Evolutionary conservation across 1,139 yeast species (phyloP).

Genomic region (Schizosaccharomyces versatilis): DNA sequence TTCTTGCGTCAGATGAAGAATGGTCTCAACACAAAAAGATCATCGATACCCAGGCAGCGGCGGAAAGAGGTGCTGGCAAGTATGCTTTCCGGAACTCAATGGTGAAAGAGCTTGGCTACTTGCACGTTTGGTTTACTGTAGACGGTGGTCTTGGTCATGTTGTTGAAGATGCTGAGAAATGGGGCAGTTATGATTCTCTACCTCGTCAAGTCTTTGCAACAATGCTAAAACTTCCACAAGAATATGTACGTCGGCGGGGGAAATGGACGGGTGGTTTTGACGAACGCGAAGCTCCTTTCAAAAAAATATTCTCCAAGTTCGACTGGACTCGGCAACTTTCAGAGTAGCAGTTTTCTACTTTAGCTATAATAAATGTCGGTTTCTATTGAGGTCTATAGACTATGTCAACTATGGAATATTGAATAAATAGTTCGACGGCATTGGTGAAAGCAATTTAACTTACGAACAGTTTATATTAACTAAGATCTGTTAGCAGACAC

Average conservation of each 20-base stretch:
- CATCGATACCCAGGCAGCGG: conserved; percentile 17
- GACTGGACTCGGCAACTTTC: conserved; percentile 18
- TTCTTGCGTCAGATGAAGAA: conserved; percentile 23
- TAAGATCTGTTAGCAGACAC: too few relatives aligned
- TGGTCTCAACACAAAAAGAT: conserved; percentile 23
- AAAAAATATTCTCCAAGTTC: conserved; percentile 16
- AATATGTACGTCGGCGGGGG: conserved; percentile 17
- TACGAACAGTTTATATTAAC: too few relatives aligned
- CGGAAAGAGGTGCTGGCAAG: conserved; percentile 16
- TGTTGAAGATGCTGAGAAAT: conserved; percentile 22
- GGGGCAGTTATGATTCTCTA: conserved; percentile 29
- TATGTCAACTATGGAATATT: too few relatives aligned
- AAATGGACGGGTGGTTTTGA: conserved; percentile 17
- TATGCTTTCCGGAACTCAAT: conserved; percentile 22
- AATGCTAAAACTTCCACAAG: conserved; percentile 21
- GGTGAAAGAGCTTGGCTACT: conserved; percentile 21
- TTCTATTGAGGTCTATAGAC: too few relatives aligned
- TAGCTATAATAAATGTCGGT: too few relatives aligned
- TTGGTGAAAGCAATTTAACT: too few relatives aligned
- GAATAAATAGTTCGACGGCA: too few relatives aligned
- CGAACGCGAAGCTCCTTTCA: conserved; percentile 15
- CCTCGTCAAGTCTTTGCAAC: conserved; percentile 28
- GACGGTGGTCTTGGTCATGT: conserved; percentile 32
- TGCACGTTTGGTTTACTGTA: conserved; percentile 28
- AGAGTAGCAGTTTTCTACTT: not conserved